Base-by-base conservation (phyloP, 805 yeast species). In the Jamesozyma spencerorum region DNA sequence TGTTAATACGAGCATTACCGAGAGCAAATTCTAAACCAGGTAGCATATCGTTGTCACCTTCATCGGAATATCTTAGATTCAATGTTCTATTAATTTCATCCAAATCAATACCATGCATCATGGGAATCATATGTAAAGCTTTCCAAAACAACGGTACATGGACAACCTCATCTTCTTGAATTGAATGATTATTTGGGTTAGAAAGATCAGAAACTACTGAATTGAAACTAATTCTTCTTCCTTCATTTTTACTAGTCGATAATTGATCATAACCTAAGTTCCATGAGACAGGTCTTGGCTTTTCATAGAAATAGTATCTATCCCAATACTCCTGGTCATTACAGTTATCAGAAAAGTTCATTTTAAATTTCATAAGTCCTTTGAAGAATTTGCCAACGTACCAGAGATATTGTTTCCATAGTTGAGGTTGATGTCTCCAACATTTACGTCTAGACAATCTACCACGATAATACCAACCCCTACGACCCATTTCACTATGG, bases 401-500 rank as follows among this genome's bases (percentile, higher is more conserved):
- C 64, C 64, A 59, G 1, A 40, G 41, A 1, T 31, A 18, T 13
- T 55, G 46, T 38, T 57, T 58, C 50, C 53, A 49, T 12, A 37
- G 18, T 15, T 49, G 47, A 3, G 55, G 48, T 36, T 53, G 44
- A 38, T 55, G 49, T 42, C 47, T 49, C 63, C 64, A 57, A 39
- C 58, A 57, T n/a, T 44, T 44, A 24, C 41, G 40, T 33, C 37
- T 48, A 14, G 40, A 32, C 50, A 51, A 52, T 30, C 48, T 47
- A 3, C 60, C 55, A 31, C 63, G 53, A 32, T 52, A 60, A 36
- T 49, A 61, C 62, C 62, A 61, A 14, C 65, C 65, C 29, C 39
- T 47, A 39, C 44, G 47, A 1, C 65, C 65, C 26, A 40, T 24
- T 3, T 48, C 41, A 30, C 54, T 48, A 28, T 51, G 37, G 27